Evolutionary conservation across 768 basidiomycete species (phyloP).

Genomic region (Lactifluus subvellereus): DNA sequence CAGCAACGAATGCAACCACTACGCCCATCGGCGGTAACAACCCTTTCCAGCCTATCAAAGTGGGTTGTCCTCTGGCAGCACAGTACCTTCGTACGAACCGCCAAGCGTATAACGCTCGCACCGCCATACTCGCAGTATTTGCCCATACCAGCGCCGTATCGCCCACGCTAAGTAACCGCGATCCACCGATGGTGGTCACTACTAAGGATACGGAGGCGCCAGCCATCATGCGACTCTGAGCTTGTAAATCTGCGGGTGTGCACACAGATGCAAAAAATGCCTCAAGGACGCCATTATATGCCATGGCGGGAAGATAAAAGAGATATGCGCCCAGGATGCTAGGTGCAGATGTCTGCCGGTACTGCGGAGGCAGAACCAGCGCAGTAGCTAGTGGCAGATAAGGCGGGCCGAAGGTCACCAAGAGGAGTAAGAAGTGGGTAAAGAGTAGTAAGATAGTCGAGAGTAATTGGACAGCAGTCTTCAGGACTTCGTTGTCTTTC

Average conservation of each 20-base stretch:
- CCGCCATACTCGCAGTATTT: constrained; percentile 61
- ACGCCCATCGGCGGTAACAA: constrained; percentile 28
- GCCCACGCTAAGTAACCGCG: constrained; percentile 40
- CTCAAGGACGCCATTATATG: constrained; percentile 86
- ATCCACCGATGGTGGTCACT: constrained; percentile 44
- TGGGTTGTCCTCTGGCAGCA: constrained; percentile 21
- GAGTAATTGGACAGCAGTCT: constrained; percentile 46
- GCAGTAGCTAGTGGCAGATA: constrained; percentile 67
- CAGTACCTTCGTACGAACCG: constrained; percentile 49
- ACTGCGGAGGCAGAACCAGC: constrained; percentile 64
- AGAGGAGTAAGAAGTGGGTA: constrained; percentile 63
- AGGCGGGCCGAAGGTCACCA: constrained; percentile 67
- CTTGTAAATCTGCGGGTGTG: constrained; percentile 53
- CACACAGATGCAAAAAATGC: constrained; percentile 85
- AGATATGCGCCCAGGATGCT: constrained; percentile 72
- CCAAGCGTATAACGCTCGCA: constrained; percentile 57
- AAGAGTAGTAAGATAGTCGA: constrained; percentile 48
- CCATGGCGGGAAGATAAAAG: constrained; percentile 85
- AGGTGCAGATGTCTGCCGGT: constrained; percentile 74
- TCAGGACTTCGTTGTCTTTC: constrained; percentile 19
- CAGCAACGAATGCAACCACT: constrained; percentile 26
- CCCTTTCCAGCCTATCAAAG: constrained; percentile 24
- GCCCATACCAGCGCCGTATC: constrained; percentile 72
- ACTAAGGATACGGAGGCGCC: constrained; percentile 68
- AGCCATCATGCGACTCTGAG: constrained; percentile 82